Evolutionary conservation across 306 rosid genomes (phyloP), one percentile per base, ranked within the genome.

Genomic region (Nissolia schottii): DNA sequence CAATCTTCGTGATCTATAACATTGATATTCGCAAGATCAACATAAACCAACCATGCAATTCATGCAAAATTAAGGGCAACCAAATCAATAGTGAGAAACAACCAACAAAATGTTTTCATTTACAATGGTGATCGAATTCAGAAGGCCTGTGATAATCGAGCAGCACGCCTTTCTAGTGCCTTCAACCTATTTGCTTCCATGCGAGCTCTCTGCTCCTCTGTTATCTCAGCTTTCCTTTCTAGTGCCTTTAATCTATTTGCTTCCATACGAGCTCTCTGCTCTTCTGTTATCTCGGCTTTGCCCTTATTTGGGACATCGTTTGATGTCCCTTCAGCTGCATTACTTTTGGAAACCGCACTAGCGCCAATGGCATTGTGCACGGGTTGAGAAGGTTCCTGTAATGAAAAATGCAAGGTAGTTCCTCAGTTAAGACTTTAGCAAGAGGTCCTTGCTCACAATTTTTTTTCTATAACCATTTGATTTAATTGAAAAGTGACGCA

Each of bases 141-240:
- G 54, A 70, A 54, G 38, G 70, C 75, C 55, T 76, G 80, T 60
- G 74, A 70, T 31, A 77, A 40, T 72, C 85, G 78, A 37, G 94
- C 91, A 22, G 91, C 87, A 25, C 95, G 95, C 82, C 84, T 89
- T 81, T 94, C 89, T 8, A 87, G 70, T 38, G 99, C 99, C 90
- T 87, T 91, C 76, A 94, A 82, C 85, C 92, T 87, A 82, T 79
- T 94, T 31, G 94, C 94, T 79, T 94, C 96, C 86, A 91, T 87
- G 8, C 97, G 88, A 48, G 77, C 87, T 84, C 73, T 89, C 78
- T 94, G 97, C 70, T 89, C 92, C 63, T 86, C 90, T 66, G 95
- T 86, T 72, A 91, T 59, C 66, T 79, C 84, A 54, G n/a, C n/a
- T n/a, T n/a, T n/a, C 82, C 84, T 89, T 81, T 94, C 89, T 8